Evolutionary conservation across 164 flowering plant genomes (phyloP).

Genomic region (Echeveria elegans): DNA sequence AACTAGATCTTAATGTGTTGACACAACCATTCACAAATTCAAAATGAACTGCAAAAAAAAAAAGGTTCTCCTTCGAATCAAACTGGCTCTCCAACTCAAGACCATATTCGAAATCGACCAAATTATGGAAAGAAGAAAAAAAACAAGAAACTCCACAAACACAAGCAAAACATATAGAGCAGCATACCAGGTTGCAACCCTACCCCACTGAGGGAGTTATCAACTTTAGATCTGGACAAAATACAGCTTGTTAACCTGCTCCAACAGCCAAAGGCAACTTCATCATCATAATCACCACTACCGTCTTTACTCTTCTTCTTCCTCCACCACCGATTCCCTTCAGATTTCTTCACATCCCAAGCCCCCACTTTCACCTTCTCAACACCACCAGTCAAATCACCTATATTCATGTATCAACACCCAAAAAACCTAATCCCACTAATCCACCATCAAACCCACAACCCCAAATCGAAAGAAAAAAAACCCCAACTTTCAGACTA

Average conservation of each 20-base stretch:
- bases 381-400: conserved; percentile 9
- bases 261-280: conserved; percentile 54
- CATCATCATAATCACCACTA: conserved; percentile 16
- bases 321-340: conserved; percentile 20
- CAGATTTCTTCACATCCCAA: conserved; percentile 39
- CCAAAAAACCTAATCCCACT: conserved; percentile 20
- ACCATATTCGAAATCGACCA: not conserved
- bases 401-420: conserved; percentile 38
- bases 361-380: conserved; percentile 34
- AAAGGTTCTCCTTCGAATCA: too few species aligned
- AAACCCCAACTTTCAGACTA: not conserved
- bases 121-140: not conserved
- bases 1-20: not conserved
- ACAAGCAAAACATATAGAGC: not conserved
- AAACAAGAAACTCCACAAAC: not conserved
- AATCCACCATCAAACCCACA: conserved; percentile 1
- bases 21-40: not conserved
- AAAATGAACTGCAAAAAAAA: not conserved
- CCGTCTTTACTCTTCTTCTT: conserved; percentile 15
- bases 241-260: conserved; percentile 48
- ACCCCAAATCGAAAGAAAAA: not conserved
- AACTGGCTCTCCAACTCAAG: not conserved
- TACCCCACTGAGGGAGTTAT: conserved; percentile 39
- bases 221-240: conserved; percentile 66
- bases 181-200: conserved; percentile 30